Conservation (phyloP, 2,329 filamentous ascomycete genomes). For the Claviceps digitariae region DNA sequence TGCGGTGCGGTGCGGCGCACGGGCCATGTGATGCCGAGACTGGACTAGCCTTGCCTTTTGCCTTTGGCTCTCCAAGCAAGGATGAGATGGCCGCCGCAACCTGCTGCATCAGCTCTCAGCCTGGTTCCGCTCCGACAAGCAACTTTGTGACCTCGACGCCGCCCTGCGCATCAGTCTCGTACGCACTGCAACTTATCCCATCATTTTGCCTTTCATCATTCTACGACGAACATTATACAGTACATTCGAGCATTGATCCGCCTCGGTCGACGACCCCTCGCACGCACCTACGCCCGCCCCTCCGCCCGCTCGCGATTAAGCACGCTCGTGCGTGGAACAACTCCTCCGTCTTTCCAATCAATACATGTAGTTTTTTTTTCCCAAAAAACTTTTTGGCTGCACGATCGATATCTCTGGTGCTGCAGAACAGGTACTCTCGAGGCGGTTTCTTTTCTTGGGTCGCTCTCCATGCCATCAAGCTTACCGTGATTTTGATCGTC, state of each 20-base stretch:
- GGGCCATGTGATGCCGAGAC: neutral
- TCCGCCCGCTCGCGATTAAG: neutral
- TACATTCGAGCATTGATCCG: neutral
- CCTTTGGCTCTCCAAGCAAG: neutral
- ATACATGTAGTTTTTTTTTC: neutral
- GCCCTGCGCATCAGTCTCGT: neutral
- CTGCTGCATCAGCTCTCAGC: neutral
- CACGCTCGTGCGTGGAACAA: neutral
- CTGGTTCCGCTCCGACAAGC: neutral
- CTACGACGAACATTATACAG: neutral
- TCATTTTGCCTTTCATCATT: neutral
- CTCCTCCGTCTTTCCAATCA: neutral
- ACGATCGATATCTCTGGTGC: neutral
- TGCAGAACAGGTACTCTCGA: neutral
- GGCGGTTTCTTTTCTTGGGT: neutral
- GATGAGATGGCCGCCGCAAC: neutral
- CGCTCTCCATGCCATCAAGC: neutral
- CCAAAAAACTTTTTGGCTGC: neutral
- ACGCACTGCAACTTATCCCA: neutral
- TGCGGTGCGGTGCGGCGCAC: neutral
- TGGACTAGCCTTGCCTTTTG: neutral
- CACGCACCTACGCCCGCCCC: neutral
- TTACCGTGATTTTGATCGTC: no score
- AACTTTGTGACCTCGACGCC: conserved; percentile 1
- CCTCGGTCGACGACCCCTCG: neutral